A percentile compares a stretch with the other conserved stretches of the same genome.
Conservation (phyloP, 331 rosid genomes). For the Malus hybrid region DNA sequence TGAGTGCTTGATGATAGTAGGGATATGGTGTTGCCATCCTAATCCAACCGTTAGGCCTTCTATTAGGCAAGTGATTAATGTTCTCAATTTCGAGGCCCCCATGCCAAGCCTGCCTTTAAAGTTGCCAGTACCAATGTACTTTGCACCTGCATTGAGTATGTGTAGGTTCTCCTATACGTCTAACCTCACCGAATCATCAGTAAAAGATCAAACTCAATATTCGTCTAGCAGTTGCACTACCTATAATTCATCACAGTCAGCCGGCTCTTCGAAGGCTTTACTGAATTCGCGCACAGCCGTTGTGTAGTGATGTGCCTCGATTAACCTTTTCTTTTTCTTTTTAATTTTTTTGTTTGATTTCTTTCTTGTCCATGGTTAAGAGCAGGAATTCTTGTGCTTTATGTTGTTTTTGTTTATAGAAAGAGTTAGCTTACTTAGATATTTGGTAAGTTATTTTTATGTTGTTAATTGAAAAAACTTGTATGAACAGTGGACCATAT, state of each 20-base stretch:
- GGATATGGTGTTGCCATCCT: slow-evolving; percentile 76
- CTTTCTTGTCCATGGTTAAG: not conserved
- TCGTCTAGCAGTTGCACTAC: slow-evolving; percentile 28
- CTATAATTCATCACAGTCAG: slow-evolving; percentile 38
- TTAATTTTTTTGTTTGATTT: not conserved
- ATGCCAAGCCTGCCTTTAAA: slow-evolving; percentile 39
- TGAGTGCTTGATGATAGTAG: slow-evolving; percentile 44
- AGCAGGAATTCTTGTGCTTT: not conserved
- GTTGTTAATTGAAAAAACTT: not conserved
- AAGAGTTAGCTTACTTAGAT: not conserved
- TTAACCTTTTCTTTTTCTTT: not conserved
- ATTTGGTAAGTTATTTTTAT: not conserved
- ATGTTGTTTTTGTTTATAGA: not conserved
- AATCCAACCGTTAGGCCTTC: slow-evolving; percentile 44
- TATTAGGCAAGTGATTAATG: slow-evolving; percentile 51
- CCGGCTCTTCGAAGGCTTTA: slow-evolving; percentile 37
- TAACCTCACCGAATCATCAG: slow-evolving; percentile 5
- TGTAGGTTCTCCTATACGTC: slow-evolving; percentile 38
- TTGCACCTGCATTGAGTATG: slow-evolving; percentile 44
- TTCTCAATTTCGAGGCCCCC: slow-evolving; percentile 47
- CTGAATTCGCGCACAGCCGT: not conserved
- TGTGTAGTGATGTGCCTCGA: not conserved
- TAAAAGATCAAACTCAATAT: slow-evolving; percentile 20
- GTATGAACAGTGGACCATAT: not conserved
- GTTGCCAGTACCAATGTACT: slow-evolving; percentile 63